Evolutionary conservation across 495 filamentous ascomycete species (phyloP).

Genomic region (Penicillium pulvis): DNA sequence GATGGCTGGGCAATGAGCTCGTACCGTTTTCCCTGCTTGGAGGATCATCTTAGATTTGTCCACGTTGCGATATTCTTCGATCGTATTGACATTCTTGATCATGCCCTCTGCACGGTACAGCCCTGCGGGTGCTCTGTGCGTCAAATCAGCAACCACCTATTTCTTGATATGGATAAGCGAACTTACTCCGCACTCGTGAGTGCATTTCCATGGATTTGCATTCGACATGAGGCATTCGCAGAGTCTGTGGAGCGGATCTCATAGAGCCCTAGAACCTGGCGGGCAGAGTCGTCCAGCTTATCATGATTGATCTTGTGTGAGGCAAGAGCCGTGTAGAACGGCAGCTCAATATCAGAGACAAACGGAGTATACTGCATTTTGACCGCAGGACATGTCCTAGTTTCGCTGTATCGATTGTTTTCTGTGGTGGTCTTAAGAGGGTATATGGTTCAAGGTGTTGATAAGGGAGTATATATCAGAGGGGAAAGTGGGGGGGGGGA

Average conservation of each 20-base stretch:
- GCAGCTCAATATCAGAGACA: slow-evolving; percentile 89
- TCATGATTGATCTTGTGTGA: slow-evolving; percentile 93
- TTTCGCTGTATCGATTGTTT: background rate
- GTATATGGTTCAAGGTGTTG: background rate
- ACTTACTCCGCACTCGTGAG: slow-evolving; percentile 76
- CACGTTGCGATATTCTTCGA: slow-evolving; percentile 83
- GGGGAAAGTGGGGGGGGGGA: background rate
- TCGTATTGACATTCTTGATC: slow-evolving; percentile 94
- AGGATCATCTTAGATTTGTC: slow-evolving; percentile 74
- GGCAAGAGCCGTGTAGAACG: slow-evolving; percentile 89
- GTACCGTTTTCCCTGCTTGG: slow-evolving; percentile 73
- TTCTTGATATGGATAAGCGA: background rate
- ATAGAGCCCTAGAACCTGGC: slow-evolving; percentile 84
- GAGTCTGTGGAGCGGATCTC: slow-evolving; percentile 71
- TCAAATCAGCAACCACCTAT: slow-evolving; percentile 13
- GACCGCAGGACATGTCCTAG: background rate
- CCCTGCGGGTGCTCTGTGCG: slow-evolving; percentile 65
- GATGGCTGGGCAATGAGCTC: slow-evolving; percentile 18
- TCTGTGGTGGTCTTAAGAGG: background rate
- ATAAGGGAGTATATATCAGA: slow-evolving; percentile 6
- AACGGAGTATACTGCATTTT: slow-evolving; percentile 75
- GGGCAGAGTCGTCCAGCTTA: slow-evolving; percentile 89
- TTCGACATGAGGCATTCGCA: slow-evolving; percentile 71
- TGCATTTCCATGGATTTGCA: slow-evolving; percentile 87
- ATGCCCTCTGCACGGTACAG: slow-evolving; percentile 85